Evolutionary conservation across 129 eudicot species (phyloP).

Genomic region (Apium graveolens): DNA sequence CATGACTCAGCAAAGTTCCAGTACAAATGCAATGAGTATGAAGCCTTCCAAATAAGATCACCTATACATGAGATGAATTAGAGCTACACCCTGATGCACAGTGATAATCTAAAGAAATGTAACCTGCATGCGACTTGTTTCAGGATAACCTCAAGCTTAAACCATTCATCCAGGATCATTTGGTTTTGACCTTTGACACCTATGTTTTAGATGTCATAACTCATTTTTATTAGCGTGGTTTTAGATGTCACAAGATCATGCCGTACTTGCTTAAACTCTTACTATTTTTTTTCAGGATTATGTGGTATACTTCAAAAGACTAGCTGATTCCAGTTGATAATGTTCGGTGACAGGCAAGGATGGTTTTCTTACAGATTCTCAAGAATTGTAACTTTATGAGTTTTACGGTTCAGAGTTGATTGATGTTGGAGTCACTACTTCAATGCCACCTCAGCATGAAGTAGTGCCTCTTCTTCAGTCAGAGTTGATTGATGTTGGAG

Average conservation of each 20-base stretch:
- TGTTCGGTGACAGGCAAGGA: not conserved
- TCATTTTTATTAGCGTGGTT: too few relatives aligned
- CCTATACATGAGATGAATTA: not conserved
- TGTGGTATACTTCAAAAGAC: not conserved
- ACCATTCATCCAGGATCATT: not conserved
- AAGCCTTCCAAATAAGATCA: not conserved
- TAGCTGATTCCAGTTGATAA: not conserved
- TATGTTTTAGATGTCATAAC: not conserved
- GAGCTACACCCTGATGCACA: not conserved
- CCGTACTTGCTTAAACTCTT: not conserved
- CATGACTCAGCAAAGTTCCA: not conserved
- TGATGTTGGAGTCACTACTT: too few relatives aligned
- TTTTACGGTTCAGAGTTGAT: too few relatives aligned
- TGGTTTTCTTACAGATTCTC: not conserved
- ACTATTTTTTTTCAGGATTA: not conserved
- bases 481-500: too few relatives aligned
- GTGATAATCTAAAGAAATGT: not conserved
- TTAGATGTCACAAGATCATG: not conserved
- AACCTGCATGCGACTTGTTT: not conserved
- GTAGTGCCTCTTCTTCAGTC: too few relatives aligned
- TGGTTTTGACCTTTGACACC: not conserved
- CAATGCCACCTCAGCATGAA: too few relatives aligned
- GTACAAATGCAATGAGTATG: not conserved
- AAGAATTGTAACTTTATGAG: too few relatives aligned
- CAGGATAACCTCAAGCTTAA: not conserved